Conservation (phyloP, 768 basidiomycete species). For the Mycena haematopus region DNA sequence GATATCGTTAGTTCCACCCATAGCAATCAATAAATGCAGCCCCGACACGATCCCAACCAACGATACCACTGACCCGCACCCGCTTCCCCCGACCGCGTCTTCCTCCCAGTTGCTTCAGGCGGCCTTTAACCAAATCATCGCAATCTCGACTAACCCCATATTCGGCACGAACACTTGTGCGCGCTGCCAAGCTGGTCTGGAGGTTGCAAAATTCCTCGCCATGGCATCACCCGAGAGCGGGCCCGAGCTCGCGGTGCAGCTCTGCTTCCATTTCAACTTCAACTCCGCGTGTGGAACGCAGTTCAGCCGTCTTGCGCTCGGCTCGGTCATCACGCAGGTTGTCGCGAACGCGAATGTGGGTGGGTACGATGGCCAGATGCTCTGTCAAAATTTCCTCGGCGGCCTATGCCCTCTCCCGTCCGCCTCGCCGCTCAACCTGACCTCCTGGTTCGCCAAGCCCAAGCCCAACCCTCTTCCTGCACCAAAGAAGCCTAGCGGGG, state of each 20-base stretch:
- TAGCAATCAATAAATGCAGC: slow-evolving; percentile 32
- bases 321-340: slow-evolving; percentile 73
- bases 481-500: slow-evolving; percentile 63
- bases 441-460: slow-evolving; percentile 76
- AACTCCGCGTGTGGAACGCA: slow-evolving; percentile 54
- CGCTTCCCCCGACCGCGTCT: slow-evolving; percentile 63
- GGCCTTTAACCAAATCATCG: slow-evolving; percentile 63
- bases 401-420: slow-evolving; percentile 58
- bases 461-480: slow-evolving; percentile 74
- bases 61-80: slow-evolving; percentile 68
- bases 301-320: slow-evolving; percentile 55
- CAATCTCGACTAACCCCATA: slow-evolving; percentile 58
- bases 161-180: slow-evolving; percentile 63
- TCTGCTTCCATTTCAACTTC: slow-evolving; percentile 69
- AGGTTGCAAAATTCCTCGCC: slow-evolving; percentile 70
- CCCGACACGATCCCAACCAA: slow-evolving; percentile 64
- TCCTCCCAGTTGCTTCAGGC: slow-evolving; percentile 51
- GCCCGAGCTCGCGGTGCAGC: slow-evolving; percentile 57
- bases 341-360: slow-evolving; percentile 72
- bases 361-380: slow-evolving; percentile 71
- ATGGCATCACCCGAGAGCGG: slow-evolving; percentile 68
- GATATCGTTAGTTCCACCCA: background rate
- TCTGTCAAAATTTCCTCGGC: slow-evolving; percentile 30
- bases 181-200: slow-evolving; percentile 64
- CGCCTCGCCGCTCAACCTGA: slow-evolving; percentile 65